Base-by-base conservation (phyloP, 192 early-diverging fungal genomes). In the Obelidium mucronatum region DNA sequence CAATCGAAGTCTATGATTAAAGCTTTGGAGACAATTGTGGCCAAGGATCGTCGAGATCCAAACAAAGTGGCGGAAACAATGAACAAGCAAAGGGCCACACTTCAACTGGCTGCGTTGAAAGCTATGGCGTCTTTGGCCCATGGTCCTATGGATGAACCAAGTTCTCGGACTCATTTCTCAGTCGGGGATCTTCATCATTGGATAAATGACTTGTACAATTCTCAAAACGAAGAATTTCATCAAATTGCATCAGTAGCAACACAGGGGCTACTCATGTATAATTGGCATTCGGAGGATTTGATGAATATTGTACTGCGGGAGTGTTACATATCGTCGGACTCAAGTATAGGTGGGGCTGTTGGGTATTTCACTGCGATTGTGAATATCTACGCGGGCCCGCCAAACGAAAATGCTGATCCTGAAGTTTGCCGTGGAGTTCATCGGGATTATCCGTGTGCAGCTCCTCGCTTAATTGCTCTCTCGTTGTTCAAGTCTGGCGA, bases 61-160 rank as follows among this genome's bases (percentile, higher is more conserved):
- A 87, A 60, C 6, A 78, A 72, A 28, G 78, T 91, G 67, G 90
- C 87, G 0, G 79, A 83, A 0, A 84, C 85, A 31, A 90, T 97
- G 85, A 93, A 96, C 67, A 87, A 87, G 37, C 94, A 99, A 59
- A 82, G 92, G 26, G 87, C 88, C 60, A 78, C 89, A 4, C 80
- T 99, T 31, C 94, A 95, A 67, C 80, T 87, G 5, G 92, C 92
- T 3, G 89, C 96, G 1, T 76, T 97, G 36, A 92, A 93, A 15
- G 93, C 94, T 2, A 97, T 99, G 97, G 90, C 95, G 2, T 87
- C 90, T 1, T 84, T 99, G 48, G 94, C 92, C 62, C 79, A 83
- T 51, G 89, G 89, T 11, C 81, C 87, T 40, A 37, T 90, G 2
- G 51, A 63, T 15, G 69, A 68, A 36, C 28, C 74, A 13, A 37